Percentiles rank a stretch among this genome's conserved stretches.
phyloP scores from a whole-genome alignment of 2,329 filamentous ascomycete genomes.

The Scolecobasidium constrictum region DNA sequence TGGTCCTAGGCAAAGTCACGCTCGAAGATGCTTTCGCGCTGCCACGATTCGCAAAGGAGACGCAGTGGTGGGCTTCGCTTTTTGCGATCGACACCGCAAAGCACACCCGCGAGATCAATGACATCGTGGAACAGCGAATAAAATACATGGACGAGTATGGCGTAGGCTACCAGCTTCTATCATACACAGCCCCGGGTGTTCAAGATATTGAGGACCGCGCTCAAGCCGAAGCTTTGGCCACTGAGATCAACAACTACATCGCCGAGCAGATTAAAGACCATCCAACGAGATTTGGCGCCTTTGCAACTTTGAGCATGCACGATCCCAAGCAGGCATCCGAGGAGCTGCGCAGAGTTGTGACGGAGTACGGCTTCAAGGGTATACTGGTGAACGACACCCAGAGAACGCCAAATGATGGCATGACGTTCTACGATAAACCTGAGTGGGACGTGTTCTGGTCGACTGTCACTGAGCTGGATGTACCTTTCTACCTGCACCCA shows the following conservation, averaged over 20 bases:
- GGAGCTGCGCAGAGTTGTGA: conserved; percentile 44
- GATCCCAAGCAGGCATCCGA: conserved; percentile 38
- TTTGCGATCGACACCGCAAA: conserved; percentile 49
- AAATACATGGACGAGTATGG: conserved; percentile 19
- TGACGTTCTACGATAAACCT: conserved; percentile 53
- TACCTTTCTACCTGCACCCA: conserved; percentile 55
- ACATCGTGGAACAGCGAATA: conserved; percentile 30
- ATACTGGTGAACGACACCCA: conserved; percentile 46
- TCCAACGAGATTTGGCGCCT: conserved; percentile 10
- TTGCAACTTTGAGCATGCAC: conserved; percentile 31
- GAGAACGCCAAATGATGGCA: conserved; percentile 45
- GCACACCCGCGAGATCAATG: conserved; percentile 45
- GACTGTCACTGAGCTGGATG: conserved; percentile 46
- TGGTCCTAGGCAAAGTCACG: conserved; percentile 50
- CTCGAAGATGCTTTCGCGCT: conserved; percentile 53
- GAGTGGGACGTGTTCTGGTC: conserved; percentile 54
- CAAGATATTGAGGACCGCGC: conserved; percentile 17
- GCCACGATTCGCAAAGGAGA: conserved; percentile 47
- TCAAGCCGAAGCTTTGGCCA: conserved; percentile 17
- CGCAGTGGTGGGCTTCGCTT: conserved; percentile 49
- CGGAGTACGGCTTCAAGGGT: conserved; percentile 29
- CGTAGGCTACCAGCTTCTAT: conserved; percentile 19
- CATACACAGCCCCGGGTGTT: conserved; percentile 18
- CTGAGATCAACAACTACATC: conserved; percentile 20
- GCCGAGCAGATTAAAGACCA: conserved; percentile 14